Percentiles rank a stretch among this genome's conserved stretches.
phyloP scores from a whole-genome alignment of 441 rosid genomes.

The Jatropha multifida region DNA sequence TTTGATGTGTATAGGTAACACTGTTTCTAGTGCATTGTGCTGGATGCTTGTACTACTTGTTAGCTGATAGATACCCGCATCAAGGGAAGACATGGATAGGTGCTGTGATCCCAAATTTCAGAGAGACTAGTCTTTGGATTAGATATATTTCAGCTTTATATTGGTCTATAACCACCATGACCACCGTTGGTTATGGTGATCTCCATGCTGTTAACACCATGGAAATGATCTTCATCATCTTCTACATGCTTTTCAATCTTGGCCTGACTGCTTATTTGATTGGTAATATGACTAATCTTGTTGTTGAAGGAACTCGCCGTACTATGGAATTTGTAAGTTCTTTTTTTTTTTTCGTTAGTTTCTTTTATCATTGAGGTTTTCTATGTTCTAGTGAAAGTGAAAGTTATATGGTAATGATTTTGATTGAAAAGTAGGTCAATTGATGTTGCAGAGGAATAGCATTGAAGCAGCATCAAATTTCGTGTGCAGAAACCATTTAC shows the following conservation, averaged over 20 bases:
- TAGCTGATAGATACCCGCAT: conserved; percentile 53
- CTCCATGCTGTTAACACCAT: conserved; percentile 66
- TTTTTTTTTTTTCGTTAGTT: too few species aligned
- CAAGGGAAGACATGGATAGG: conserved; percentile 81
- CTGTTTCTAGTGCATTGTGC: conserved; percentile 74
- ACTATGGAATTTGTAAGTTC: conserved; percentile 74
- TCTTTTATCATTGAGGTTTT: too few species aligned
- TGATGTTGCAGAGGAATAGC: conserved; percentile 60
- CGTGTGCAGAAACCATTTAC: conserved; percentile 73
- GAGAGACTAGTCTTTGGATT: conserved; percentile 65
- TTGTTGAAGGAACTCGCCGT: conserved; percentile 70
- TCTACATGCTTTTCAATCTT: conserved; percentile 88
- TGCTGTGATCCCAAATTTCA: conserved; percentile 44
- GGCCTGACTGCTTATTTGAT: conserved; percentile 87
- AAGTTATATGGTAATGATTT: background rate
- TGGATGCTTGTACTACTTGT: conserved; percentile 74
- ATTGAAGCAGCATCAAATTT: conserved; percentile 71
- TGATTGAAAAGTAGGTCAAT: background rate
- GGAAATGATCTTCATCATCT: conserved; percentile 70
- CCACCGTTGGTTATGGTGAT: conserved; percentile 93
- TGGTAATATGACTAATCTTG: conserved; percentile 93
- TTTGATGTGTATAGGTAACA: conserved; percentile 48
- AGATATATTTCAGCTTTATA: conserved; percentile 85
- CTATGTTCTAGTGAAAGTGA: background rate
- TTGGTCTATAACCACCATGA: conserved; percentile 92